Evolutionary conservation across 1,284 basidiomycete genomes (phyloP), one percentile per base, ranked within the genome.

Genomic region (Ustilago tritici): DNA sequence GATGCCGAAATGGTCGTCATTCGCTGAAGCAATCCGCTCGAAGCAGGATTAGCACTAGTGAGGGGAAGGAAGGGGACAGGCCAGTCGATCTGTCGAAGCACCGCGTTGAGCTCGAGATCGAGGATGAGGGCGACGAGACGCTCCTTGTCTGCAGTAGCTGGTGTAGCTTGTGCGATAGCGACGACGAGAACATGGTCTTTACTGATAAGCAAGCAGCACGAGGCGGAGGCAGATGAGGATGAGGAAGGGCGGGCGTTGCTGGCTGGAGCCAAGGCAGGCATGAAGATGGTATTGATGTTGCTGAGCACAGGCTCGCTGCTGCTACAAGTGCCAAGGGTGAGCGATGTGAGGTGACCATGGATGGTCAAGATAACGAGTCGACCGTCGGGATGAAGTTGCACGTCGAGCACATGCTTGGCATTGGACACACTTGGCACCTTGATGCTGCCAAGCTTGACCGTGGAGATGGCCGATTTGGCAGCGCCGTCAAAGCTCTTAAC

Each of bases 61-160:
- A 55, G n/a, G 17, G 63, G 60, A 9, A 70, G 53, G 14, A 70
- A 68, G 1, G 76, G 75, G 3, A 77, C 66, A 2, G 71, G 60
- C 70, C 70, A 78, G 35, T 73, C 70, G 28, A 74, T 63, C 65
- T 74, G 65, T 23, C 61, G 61, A 40, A 78, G 64, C 40, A 74
- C 67, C 0, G 67, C 76, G 23, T 66, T 70, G 23, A 78, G 67
- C 49, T 73, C 71, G 38, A 78, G 61, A 38, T 78, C 76, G 4
- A 73, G 53, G 11, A 78, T 62, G 19, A 78, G 71, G 3, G 76
- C 66, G 12, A 63, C 70, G 0, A 74, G 52, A 15, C 68, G 63
- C 50, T 78, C 69, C 56, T 78, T 74, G 47, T 60, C 63, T 14
- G 60, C 63, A 3, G 75, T 64, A 15, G 66, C 52, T n/a, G 53